A percentile compares a stretch with the other conserved stretches of the same genome.
phyloP scores from a whole-genome alignment of 768 basidiomycete species.

The Mycena polygramma region DNA sequence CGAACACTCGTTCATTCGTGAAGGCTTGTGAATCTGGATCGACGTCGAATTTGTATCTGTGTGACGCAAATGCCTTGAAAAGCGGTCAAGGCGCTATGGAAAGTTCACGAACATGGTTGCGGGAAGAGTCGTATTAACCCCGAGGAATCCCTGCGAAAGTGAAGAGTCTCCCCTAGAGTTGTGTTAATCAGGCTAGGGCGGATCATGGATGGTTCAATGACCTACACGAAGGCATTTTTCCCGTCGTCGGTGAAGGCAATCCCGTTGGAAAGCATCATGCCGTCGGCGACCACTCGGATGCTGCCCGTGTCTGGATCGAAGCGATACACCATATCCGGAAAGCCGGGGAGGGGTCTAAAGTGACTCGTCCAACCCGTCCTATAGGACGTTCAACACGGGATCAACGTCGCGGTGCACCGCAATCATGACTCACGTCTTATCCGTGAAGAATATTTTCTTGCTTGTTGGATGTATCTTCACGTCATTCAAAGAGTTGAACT shows the following conservation, averaged over 20 bases:
- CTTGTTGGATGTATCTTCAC: constrained; percentile 75
- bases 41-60: constrained; percentile 79
- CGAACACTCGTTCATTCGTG: constrained; percentile 72
- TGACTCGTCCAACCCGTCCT: constrained; percentile 63
- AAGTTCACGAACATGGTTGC: constrained; percentile 69
- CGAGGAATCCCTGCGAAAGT: constrained; percentile 54
- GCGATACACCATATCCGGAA: constrained; percentile 85
- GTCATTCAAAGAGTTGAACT: constrained; percentile 82
- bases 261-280: constrained; percentile 77
- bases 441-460: constrained; percentile 81
- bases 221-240: constrained; percentile 69
- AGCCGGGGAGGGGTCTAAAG: constrained; percentile 73
- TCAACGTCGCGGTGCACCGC: too few species aligned
- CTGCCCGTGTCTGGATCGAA: constrained; percentile 74
- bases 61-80: background rate
- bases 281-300: constrained; percentile 80
- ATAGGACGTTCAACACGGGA: background rate
- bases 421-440: constrained; percentile 62
- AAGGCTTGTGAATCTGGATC: constrained; percentile 65
- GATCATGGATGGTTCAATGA: background rate
- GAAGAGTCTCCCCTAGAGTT: constrained; percentile 64
- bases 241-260: constrained; percentile 78
- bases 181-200: background rate
- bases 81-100: background rate
- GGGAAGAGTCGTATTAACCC: constrained; percentile 67